Base-by-base conservation (phyloP, 164 flowering plant species). In the Euptelea pleiosperma region DNA sequence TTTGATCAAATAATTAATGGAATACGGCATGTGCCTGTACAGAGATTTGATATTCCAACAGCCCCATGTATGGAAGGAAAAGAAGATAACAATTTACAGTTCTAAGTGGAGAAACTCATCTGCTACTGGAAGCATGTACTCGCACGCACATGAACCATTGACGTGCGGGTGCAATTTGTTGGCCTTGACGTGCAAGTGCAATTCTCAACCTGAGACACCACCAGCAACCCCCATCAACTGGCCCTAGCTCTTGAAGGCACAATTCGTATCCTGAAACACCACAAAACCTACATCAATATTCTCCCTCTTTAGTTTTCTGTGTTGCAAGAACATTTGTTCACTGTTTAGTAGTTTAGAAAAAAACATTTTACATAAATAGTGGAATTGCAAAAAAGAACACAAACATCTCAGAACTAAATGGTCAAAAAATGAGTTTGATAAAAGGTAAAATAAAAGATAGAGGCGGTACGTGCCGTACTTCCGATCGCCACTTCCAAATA, bases 71-170 rank as follows among this genome's bases (percentile, higher is more conserved):
- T 62, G 52, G 42, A 64, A 30, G 47, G 28, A 55, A 60, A 67
- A 69, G 18, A 69, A 63, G 45, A 55, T 64, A 54, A 60, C 36
- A 24, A 72, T 73, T 72, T 78, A 77, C 77, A 74, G 75, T 65
- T 73, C 77, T 64, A 79, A 74, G 84, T 63, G 87, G 67, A 82
- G 84, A 72, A 75, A 84, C 89, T 86, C 89, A 86, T 77, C 89
- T 83, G 89, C 84, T 70, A 51, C 74, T 57, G 62, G 43, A 61
- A 63, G 64, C 44, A 67, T 63, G 74, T 69, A 78, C 64, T 76
- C 68, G 66, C 66, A 64, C 47, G 72, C 65, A 63, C 51, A 70
- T 48, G 56, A 57, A 42, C 62, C 31, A 53, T 26, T 14, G 50
- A 63, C 25, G 35, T 34, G 63, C 26, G 34, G 39, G 55, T 52